Evolutionary conservation across 345 rosid species (phyloP).

Genomic region (Boechera divaricarpa): DNA sequence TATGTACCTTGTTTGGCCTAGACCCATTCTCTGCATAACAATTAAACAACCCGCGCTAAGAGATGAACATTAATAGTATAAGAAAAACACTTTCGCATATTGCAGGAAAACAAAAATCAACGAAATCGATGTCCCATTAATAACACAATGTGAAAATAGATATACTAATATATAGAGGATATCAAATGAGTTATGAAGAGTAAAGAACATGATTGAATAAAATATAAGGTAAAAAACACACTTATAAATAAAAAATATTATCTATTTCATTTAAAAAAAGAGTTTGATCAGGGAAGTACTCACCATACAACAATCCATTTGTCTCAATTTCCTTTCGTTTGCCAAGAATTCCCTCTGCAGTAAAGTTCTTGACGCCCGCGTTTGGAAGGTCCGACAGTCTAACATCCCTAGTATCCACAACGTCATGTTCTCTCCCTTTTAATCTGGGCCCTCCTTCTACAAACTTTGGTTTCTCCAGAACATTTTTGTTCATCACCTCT

Average conservation of each 20-base stretch:
- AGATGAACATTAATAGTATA: slow-evolving; percentile 16
- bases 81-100: slow-evolving; percentile 1
- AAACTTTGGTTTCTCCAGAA: slow-evolving; percentile 48
- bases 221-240: neutral
- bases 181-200: slow-evolving; percentile 19
- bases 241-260: neutral
- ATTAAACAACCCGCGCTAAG: slow-evolving; percentile 37
- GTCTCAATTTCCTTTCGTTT: slow-evolving; percentile 65
- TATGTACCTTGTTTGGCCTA: slow-evolving; percentile 56
- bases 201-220: slow-evolving; percentile 16
- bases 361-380: slow-evolving; percentile 31
- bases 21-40: slow-evolving; percentile 55
- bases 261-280: neutral
- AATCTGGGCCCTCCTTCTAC: slow-evolving; percentile 42
- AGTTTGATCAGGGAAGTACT: slow-evolving; percentile 44
- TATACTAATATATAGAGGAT: neutral
- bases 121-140: neutral
- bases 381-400: slow-evolving; percentile 21
- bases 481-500: slow-evolving; percentile 47
- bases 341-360: slow-evolving; percentile 49
- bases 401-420: slow-evolving; percentile 21
- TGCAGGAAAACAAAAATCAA: slow-evolving; percentile 5
- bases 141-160: neutral
- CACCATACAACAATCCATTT: slow-evolving; percentile 73
- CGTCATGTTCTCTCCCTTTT: slow-evolving; percentile 25